Conservation (phyloP, 345 rosid genomes). For the Dipteronia dyeriana region DNA sequence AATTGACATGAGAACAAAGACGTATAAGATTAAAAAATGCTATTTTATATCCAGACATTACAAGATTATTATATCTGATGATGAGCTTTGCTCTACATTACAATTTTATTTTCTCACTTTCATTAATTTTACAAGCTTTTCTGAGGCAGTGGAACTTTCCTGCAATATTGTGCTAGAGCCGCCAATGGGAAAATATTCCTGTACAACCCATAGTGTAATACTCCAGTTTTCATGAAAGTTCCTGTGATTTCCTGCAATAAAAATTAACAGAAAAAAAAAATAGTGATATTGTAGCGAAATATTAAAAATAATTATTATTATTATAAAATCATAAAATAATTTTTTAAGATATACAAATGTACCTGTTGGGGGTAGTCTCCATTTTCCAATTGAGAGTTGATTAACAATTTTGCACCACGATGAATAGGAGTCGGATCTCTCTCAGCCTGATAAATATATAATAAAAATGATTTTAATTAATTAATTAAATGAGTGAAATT, state of each 20-base stretch:
- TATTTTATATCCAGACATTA: no score
- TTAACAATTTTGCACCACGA: slow-evolving; percentile 38
- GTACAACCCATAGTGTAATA: not conserved
- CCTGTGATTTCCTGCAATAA: not conserved
- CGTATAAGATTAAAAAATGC: no score
- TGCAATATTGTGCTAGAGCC: not conserved
- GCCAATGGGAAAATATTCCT: not conserved
- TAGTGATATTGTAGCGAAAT: not conserved
- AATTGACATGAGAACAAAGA: no score
- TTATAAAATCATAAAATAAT: no score
- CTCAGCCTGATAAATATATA: slow-evolving; percentile 2
- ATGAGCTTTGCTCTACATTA: no score
- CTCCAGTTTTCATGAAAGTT: not conserved
- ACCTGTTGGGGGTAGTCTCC: slow-evolving; percentile 48
- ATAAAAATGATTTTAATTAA: not conserved
- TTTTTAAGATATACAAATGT: no score
- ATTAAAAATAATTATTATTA: no score
- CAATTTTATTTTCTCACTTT: no score
- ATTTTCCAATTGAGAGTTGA: slow-evolving; percentile 42
- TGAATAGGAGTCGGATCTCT: slow-evolving; percentile 42
- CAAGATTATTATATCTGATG: no score
- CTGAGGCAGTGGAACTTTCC: not conserved
- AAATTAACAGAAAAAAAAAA: not conserved
- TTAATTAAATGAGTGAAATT: not conserved
- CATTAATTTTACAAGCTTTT: not conserved